A percentile compares a stretch with the other conserved stretches of the same genome.
Evolutionary conservation across 305 asterid genomes (phyloP).

Genomic region (Solanum aculeatissimum): DNA sequence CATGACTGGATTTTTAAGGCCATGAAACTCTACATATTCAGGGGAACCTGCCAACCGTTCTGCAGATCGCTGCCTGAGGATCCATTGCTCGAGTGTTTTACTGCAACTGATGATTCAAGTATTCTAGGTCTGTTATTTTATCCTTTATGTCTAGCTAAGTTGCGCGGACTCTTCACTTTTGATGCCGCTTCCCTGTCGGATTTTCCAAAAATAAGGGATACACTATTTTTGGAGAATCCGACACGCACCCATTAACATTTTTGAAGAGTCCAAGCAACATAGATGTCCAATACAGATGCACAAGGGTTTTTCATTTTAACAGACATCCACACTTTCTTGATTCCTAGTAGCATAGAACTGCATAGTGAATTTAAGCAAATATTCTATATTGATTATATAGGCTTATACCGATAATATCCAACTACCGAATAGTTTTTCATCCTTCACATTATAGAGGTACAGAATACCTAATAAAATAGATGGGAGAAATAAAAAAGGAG

Average conservation of each 20-base stretch:
- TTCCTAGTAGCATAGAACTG: neutral
- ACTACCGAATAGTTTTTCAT: neutral
- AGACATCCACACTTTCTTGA: neutral
- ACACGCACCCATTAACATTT: no score
- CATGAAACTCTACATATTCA: slow-evolving; percentile 15
- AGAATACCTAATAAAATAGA: neutral
- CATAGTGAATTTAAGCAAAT: neutral
- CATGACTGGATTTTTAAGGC: neutral
- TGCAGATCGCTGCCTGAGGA: slow-evolving; percentile 79
- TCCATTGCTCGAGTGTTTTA: slow-evolving; percentile 77
- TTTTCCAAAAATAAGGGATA: no score
- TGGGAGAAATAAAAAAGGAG: neutral
- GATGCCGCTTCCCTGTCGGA: no score
- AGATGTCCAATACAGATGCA: neutral
- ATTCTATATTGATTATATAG: neutral
- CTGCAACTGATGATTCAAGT: slow-evolving; percentile 34
- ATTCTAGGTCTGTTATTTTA: slow-evolving; percentile 39
- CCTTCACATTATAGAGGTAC: neutral
- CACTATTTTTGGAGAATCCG: no score
- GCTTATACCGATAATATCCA: neutral
- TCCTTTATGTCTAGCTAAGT: neutral
- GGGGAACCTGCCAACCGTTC: slow-evolving; percentile 88
- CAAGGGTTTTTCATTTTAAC: neutral
- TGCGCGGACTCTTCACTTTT: no score
- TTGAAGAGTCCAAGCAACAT: no score